Base-by-base conservation (phyloP, 441 rosid genomes). In the Manihot esculenta region DNA sequence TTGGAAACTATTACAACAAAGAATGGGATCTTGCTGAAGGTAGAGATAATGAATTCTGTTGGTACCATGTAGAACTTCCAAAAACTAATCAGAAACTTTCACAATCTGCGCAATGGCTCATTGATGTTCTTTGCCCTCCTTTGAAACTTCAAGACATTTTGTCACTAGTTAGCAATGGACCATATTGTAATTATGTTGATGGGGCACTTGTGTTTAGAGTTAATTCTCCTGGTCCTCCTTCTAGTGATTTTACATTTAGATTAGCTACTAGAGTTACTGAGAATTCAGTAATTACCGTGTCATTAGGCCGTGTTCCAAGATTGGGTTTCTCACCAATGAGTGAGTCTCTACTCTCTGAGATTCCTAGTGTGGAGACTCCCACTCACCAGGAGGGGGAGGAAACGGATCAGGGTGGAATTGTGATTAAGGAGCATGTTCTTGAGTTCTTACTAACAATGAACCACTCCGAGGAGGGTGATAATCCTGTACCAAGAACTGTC, bases 401-500 rank as follows among this genome's bases (percentile, higher is more conserved):
- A 15, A 88, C 77, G 80, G 93, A 87, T 47, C 80, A 84, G 57
- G 77, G 86, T 10, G 92, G 89, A 70, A 82, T 82, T 74, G 96
- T 94, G 61, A 89, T 94, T 20, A 86, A 84, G 78, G 99, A 94
- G 80, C 99, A 94, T 79, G 98, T 94, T 77, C 94, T 94, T 50
- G 99, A 94, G 73, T 94, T 92, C 75, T 84, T 94, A 57, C 62
- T 94, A 68, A 94, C 92, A 0, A 94, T 92, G 99, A 94, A 92
- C 73, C 99, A 94, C 70, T 90, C 99, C n/a, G 98, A 94, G 84
- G 97, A 89, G 82, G 98, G 96, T 64, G 99, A 94, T 78, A 94
- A 94, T 74, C 97, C 93, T 24, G 98, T 94, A 5, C 99, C 99
- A 0, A 81, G 71, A 73, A 87, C 93, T n/a, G 84, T 89, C 26